phyloP scores from a whole-genome alignment of 352 stramenopile genomes.

The Pythium volutum region DNA sequence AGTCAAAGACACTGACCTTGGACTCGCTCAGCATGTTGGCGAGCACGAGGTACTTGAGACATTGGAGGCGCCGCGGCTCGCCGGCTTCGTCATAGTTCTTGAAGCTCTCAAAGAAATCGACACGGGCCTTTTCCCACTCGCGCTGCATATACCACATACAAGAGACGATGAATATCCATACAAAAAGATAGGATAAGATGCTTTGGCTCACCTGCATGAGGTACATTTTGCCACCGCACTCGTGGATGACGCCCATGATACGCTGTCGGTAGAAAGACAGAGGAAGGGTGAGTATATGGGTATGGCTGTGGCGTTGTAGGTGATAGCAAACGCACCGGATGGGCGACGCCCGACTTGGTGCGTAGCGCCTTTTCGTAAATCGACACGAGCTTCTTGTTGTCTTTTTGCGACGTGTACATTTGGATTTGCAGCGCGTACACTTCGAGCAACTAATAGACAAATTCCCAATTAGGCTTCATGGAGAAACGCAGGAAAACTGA shows the following conservation, averaged over 20 bases:
- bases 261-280: constrained; percentile 36
- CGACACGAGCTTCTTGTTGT: constrained; percentile 93
- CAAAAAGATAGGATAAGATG: too few relatives aligned
- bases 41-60: constrained; percentile 94
- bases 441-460: constrained; percentile 91
- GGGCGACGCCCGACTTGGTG: constrained; percentile 88
- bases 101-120: constrained; percentile 95
- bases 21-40: constrained; percentile 94
- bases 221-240: constrained; percentile 96
- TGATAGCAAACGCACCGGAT: constrained; percentile 45
- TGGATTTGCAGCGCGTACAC: constrained; percentile 93
- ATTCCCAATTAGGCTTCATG: too few relatives aligned
- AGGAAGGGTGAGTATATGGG: too few relatives aligned
- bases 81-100: constrained; percentile 97
- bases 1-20: constrained; percentile 95
- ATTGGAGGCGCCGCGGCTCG: constrained; percentile 88
- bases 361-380: constrained; percentile 91
- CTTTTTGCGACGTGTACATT: constrained; percentile 90
- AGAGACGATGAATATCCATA: too few relatives aligned
- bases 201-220: constrained; percentile 78
- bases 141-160: constrained; percentile 40
- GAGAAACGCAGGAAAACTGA: too few relatives aligned
- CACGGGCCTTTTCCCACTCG: constrained; percentile 91
- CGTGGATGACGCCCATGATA: constrained; percentile 94
- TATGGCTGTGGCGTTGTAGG: too few relatives aligned